Percentiles rank a stretch among this genome's conserved stretches.
These are phyloP conservation scores for Boehmeria nivea DNA, from an alignment of 306 rosid genomes.

Conservation along the genomic window DNA sequence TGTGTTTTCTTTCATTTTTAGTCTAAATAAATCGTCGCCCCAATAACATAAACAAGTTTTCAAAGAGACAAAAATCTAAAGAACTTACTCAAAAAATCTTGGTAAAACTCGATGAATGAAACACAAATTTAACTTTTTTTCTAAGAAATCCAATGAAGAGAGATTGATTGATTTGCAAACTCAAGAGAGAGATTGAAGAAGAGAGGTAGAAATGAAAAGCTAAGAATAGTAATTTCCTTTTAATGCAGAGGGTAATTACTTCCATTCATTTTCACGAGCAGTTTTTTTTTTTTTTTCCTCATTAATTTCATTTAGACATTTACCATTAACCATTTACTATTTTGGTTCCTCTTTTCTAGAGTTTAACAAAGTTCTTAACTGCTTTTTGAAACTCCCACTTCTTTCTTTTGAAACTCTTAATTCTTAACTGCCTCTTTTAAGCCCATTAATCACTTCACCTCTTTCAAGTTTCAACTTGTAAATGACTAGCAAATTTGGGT, in stretches of 20 bases:
- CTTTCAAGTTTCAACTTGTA: too few species aligned
- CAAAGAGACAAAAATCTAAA: too few species aligned
- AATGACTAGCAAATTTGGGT: too few species aligned
- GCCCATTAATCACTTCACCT: too few species aligned
- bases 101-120: constrained; percentile 5
- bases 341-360: too few species aligned
- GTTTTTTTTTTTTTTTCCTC: constrained; percentile 19
- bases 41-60: too few species aligned
- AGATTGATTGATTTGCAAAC: background rate
- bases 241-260: constrained; percentile 13
- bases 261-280: constrained; percentile 26
- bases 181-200: constrained; percentile 4
- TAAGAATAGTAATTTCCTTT: constrained; percentile 2
- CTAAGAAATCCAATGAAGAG: constrained; percentile 38
- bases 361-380: constrained; percentile 2
- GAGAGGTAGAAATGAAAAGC: constrained; percentile 14
- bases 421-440: too few species aligned
- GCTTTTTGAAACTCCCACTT: constrained; percentile 12
- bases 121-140: too few species aligned
- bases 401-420: too few species aligned
- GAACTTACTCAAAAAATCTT: constrained; percentile 15
- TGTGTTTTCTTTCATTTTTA: too few species aligned
- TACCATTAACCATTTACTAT: constrained; percentile 2
- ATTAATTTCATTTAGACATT: constrained; percentile 31
- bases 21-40: too few species aligned